Evolutionary conservation across 352 stramenopile genomes (phyloP).

Genomic region (Phytophthora chlamydospora): DNA sequence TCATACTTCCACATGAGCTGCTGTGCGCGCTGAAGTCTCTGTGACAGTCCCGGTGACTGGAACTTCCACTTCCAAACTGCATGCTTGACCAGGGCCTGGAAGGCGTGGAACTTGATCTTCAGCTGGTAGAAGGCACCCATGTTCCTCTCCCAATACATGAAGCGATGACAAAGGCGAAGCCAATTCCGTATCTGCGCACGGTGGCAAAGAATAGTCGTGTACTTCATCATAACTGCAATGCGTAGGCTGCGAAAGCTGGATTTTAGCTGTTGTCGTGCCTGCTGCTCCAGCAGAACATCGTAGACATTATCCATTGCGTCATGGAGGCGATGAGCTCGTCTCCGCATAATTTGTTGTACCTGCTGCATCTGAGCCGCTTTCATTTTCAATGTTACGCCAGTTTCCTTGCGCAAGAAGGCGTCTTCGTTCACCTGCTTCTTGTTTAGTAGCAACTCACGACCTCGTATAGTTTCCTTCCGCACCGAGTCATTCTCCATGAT

Average conservation of each 20-base stretch:
- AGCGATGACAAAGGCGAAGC: constrained; percentile 61
- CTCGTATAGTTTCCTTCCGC: constrained; percentile 38
- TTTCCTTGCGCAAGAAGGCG: constrained; percentile 56
- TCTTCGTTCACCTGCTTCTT: constrained; percentile 50
- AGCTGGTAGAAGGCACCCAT: constrained; percentile 44
- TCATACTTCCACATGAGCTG: constrained; percentile 52
- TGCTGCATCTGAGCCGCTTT: constrained; percentile 55
- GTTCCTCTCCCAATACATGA: constrained; percentile 56
- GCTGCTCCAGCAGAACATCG: constrained; percentile 53
- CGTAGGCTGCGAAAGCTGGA: constrained; percentile 67
- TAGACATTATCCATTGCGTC: constrained; percentile 70
- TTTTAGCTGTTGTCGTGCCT: constrained; percentile 45
- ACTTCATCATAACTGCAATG: constrained; percentile 54
- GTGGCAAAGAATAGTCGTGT: constrained; percentile 48
- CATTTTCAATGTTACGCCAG: constrained; percentile 48
- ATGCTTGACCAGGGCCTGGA: constrained; percentile 51
- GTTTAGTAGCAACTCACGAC: constrained; percentile 44
- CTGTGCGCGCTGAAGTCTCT: constrained; percentile 42
- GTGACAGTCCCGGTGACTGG: constrained; percentile 44
- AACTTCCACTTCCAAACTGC: constrained; percentile 61
- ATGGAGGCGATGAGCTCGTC: constrained; percentile 55
- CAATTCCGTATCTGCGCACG: constrained; percentile 64
- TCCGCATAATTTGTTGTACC: constrained; percentile 55
- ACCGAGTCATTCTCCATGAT: constrained; percentile 40
- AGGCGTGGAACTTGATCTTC: constrained; percentile 52